Evolutionary conservation across 2,329 filamentous ascomycete species (phyloP).

Genomic region (Colletotrichum sp.): DNA sequence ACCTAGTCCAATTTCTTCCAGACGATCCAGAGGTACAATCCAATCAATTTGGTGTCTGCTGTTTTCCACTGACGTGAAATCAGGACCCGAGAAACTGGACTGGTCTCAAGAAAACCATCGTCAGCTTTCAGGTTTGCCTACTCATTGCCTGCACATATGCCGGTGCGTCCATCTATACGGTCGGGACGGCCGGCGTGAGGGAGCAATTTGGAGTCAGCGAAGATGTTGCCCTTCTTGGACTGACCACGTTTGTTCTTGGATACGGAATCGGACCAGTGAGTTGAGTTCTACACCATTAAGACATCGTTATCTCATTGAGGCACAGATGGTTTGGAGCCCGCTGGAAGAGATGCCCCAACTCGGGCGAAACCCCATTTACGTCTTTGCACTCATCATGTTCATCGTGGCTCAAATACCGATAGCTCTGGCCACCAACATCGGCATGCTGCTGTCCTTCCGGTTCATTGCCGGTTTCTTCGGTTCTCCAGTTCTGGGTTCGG

Average conservation of each 20-base stretch:
- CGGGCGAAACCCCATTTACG: conserved; percentile 22
- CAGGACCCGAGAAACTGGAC: conserved; percentile 86
- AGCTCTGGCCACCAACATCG: conserved; percentile 16
- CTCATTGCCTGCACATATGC: conserved; percentile 9
- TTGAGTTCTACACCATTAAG: background rate
- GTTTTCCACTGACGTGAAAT: background rate
- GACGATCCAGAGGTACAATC: conserved; percentile 12
- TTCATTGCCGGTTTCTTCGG: conserved; percentile 26
- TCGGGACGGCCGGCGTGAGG: conserved; percentile 69
- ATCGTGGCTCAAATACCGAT: conserved; percentile 16
- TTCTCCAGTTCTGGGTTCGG: conserved; percentile 3
- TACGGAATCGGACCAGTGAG: conserved; percentile 69
- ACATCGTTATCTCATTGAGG: background rate
- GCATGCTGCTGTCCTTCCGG: conserved; percentile 23
- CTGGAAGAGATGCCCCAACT: conserved; percentile 23
- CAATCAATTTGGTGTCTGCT: rapidly evolving
- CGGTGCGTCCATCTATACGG: conserved; percentile 71
- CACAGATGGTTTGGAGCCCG: conserved; percentile 21
- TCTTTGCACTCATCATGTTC: conserved; percentile 22
- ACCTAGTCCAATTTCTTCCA: conserved; percentile 17
- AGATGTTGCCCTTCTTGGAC: conserved; percentile 74
- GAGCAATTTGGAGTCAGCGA: conserved; percentile 71
- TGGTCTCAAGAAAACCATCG: conserved; percentile 59
- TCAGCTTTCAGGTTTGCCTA: conserved; percentile 64
- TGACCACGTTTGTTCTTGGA: conserved; percentile 80